A percentile compares a stretch with the other conserved stretches of the same genome.
These are phyloP conservation scores for Aspergillus jensenii DNA, from an alignment of 2,329 filamentous ascomycete species.

Conservation along the genomic window DNA sequence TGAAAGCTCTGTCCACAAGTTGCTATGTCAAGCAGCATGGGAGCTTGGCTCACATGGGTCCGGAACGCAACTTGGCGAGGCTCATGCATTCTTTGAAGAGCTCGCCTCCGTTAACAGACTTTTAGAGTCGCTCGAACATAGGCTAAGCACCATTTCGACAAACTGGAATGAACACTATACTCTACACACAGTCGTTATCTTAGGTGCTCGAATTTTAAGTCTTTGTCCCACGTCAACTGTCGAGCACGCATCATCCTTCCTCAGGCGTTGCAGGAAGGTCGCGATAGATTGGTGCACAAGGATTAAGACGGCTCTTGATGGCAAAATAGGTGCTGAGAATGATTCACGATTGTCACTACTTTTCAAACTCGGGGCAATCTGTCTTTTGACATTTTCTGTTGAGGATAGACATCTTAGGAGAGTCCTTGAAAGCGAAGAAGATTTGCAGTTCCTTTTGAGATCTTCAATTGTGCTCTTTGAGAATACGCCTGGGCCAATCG, in stretches of 20 bases:
- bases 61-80: slow-evolving; percentile 13
- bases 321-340: not conserved
- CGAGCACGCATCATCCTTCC: not conserved
- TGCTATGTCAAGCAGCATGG: slow-evolving; percentile 50
- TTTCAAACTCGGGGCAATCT: slow-evolving; percentile 8
- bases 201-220: slow-evolving; percentile 9
- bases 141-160: slow-evolving; percentile 37
- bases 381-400: slow-evolving; percentile 11
- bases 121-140: slow-evolving; percentile 30
- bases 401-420: slow-evolving; percentile 3
- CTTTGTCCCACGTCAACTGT: not conserved
- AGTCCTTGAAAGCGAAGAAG: slow-evolving; percentile 6
- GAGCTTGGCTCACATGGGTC: slow-evolving; percentile 42
- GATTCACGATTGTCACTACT: slow-evolving; percentile 3
- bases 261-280: slow-evolving; percentile 1
- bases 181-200: slow-evolving; percentile 21
- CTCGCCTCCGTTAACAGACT: slow-evolving; percentile 26
- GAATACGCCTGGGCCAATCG: slow-evolving; percentile 2
- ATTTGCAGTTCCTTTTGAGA: slow-evolving; percentile 7
- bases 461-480: slow-evolving; percentile 16
- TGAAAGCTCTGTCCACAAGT: slow-evolving; percentile 44
- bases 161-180: slow-evolving; percentile 53
- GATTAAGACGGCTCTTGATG: slow-evolving; percentile 1
- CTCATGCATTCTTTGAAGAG: slow-evolving; percentile 19
- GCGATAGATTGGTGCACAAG: slow-evolving; percentile 8